phyloP scores from a whole-genome alignment of 1,284 basidiomycete species.

The Athelia sp. region DNA sequence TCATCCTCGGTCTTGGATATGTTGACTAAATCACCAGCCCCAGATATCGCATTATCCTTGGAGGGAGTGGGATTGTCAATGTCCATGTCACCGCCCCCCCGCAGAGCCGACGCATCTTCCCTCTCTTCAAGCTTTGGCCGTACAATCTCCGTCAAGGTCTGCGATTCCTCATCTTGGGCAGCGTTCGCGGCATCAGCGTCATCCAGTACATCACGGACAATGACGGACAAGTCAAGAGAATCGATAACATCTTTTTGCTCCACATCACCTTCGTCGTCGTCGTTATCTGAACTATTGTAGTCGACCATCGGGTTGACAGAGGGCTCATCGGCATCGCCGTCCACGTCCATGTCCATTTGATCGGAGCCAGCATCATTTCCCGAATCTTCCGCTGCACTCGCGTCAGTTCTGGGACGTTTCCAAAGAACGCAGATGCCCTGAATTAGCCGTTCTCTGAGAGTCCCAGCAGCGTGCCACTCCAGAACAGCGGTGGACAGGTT shows the following conservation, averaged over 20 bases:
- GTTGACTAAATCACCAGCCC: slow-evolving; percentile 13
- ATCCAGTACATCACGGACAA: slow-evolving; percentile 49
- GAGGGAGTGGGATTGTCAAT: slow-evolving; percentile 20
- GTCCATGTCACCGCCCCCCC: slow-evolving; percentile 26
- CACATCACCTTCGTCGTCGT: slow-evolving; percentile 59
- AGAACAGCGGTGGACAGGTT: slow-evolving; percentile 81
- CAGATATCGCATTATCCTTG: slow-evolving; percentile 10
- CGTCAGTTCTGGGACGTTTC: slow-evolving; percentile 39
- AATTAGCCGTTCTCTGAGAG: slow-evolving; percentile 56
- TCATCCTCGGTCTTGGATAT: slow-evolving; percentile 4
- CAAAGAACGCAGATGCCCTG: slow-evolving; percentile 70
- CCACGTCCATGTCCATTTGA: slow-evolving; percentile 24
- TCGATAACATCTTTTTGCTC: slow-evolving; percentile 53
- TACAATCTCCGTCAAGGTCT: slow-evolving; percentile 28
- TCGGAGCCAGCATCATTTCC: slow-evolving; percentile 12
- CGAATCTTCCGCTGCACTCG: slow-evolving; percentile 21
- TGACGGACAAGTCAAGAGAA: slow-evolving; percentile 42
- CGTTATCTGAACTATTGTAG: slow-evolving; percentile 48
- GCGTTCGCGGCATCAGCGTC: slow-evolving; percentile 17
- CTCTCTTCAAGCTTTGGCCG: slow-evolving; percentile 59
- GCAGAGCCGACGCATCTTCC: slow-evolving; percentile 50
- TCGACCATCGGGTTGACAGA: slow-evolving; percentile 30
- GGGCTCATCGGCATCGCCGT: slow-evolving; percentile 12
- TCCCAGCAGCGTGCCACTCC: slow-evolving; percentile 81
- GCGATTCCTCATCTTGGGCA: slow-evolving; percentile 23